Conservation (phyloP, 345 rosid species). For the Anacardium occidentale region DNA sequence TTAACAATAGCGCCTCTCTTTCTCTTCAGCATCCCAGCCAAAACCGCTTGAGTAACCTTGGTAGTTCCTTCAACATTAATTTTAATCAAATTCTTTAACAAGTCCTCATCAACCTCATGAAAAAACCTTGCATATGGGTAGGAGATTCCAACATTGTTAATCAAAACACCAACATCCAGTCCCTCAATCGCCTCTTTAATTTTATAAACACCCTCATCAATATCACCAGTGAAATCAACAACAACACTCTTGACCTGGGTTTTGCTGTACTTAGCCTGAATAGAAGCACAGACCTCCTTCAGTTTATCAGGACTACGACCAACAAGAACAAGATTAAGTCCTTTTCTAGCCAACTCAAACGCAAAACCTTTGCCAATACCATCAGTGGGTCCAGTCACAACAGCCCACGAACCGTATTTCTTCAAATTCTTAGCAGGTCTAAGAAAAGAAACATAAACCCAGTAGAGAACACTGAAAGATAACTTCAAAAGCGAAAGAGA, state of each 20-base stretch:
- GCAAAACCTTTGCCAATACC: conserved; percentile 94
- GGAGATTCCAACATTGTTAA: conserved; percentile 89
- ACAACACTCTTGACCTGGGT: conserved; percentile 63
- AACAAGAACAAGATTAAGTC: conserved; percentile 78
- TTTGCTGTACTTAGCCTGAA: conserved; percentile 45
- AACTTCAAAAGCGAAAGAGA: conserved; percentile 50
- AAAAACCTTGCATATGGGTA: conserved; percentile 93
- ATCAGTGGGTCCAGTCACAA: conserved; percentile 88
- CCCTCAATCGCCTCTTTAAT: conserved; percentile 68
- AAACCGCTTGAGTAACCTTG: conserved; percentile 82
- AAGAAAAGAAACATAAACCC: conserved; percentile 82
- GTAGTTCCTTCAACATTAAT: conserved; percentile 91
- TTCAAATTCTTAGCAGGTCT: conserved; percentile 79
- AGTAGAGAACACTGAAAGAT: conserved; percentile 41
- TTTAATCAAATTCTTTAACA: conserved; percentile 61
- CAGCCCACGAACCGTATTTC: conserved; percentile 95
- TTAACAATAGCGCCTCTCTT: conserved; percentile 90
- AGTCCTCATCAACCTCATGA: conserved; percentile 78
- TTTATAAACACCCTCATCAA: conserved; percentile 66
- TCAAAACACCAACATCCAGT: conserved; percentile 74
- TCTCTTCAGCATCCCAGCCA: conserved; percentile 77
- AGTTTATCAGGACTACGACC: conserved; percentile 74
- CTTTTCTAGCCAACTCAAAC: conserved; percentile 69
- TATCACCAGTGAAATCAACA: conserved; percentile 83
- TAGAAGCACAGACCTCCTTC: conserved; percentile 58